Base-by-base conservation (phyloP, 176 grass and related monocot species). In the Areca catechu region DNA sequence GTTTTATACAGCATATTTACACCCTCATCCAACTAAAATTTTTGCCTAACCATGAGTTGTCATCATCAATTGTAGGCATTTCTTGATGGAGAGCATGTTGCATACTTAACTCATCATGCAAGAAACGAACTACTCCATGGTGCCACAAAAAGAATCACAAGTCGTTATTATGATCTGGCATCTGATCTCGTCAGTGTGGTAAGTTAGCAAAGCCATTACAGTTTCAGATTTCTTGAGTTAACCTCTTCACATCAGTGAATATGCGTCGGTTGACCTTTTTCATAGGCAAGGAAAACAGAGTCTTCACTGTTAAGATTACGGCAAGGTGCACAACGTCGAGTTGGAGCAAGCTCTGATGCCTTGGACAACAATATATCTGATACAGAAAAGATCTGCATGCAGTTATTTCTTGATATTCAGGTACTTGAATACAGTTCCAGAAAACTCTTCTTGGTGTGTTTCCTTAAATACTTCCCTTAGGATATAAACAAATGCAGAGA, bases 341-440 rank as follows among this genome's bases (percentile, higher is more conserved):
- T 98, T 63, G 93, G 93, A 21, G 87, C 87, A 71, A 92, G 62
- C 69, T 83, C 87, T 21, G 87, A 98, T 75, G 55, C 88, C 48
- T 80, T 72, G 16, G 87, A 98, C 70, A 98, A 78, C 43, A 68
- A 78, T 74, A 92, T 98, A 34, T 98, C 87, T 73, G 93, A 98
- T 20, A 92, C 93, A 30, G 87, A 98, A 43, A 98, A 98, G 93
- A 98, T 98, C 29, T 98, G 93, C 66, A 92, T 85, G 93, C 93
- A 98, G 70, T 76, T 98, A 72, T 98, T 92, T 85, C 93, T 98
- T 80, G 93, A 98, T 23, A 89, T 92, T 78, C 88, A 98, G 93
- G 93, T 98, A 49, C 37, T 6, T 22, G 17, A 53, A 19, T 57
- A 43, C 1, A n/a, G 5, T 16, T 66, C 51, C 53, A 10, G 3